Evolutionary conservation across 805 yeast genomes (phyloP), one percentile per base, ranked within the genome.

Genomic region (Yamadazyma akitaensis): DNA sequence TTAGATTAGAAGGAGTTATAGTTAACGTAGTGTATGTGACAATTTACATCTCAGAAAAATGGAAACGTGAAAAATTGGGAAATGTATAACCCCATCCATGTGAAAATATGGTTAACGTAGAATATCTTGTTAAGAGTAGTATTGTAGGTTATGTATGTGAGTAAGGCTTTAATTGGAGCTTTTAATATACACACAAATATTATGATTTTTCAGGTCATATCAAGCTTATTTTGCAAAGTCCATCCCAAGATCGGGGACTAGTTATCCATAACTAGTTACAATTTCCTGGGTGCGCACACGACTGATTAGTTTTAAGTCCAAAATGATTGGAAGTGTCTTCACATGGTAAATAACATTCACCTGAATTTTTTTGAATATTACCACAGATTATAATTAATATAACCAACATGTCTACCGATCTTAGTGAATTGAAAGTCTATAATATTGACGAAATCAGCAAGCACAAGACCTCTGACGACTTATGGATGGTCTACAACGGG

Each of bases 391-490:
- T 28, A 28, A 28, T 9, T 28, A 12, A 28, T 5, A 28, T 13
- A 28, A 28, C 32, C 5, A 28, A 28, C n/a, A 28, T 28, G 32
- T 28, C 32, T 13, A 28, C 32, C 32, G 32, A 28, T 28, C 12
- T 13, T 4, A 28, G 32, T 13, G 42, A 37, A 17, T 54, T 62
- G 46, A 78, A 77, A 60, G 68, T 72, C 33, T 81, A 63, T 70
- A 80, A 85, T 32, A 76, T 73, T 54, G 86, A 81, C 49, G 77
- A 72, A 55, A 73, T 75, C 37, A 60, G 65, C 37, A 43, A 65
- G 50, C 76, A 72, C 58, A 70, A 62, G 51, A 56, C 73, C 40
- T 47, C 59, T 30, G 71, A 62, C 42, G 76, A 72, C 57, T 63
- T 70, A 54, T 72, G 76, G 76, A 58, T 71, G 51, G 70, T 70